Conservation (phyloP, 768 basidiomycete genomes). For the Agrocybe praecox region DNA sequence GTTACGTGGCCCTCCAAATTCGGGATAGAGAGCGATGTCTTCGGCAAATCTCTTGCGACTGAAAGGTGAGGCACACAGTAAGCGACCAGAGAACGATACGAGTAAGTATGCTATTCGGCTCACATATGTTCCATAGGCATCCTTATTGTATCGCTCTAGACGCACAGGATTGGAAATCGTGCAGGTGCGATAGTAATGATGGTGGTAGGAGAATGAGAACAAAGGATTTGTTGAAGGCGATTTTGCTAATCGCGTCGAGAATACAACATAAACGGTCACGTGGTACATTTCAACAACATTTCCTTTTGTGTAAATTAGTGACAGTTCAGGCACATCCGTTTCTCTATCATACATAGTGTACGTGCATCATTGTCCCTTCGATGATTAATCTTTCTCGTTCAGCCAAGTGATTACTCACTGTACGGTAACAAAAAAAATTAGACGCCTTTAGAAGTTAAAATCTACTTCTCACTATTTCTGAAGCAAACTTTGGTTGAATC, state of each 20-base stretch:
- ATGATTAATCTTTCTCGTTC: no score
- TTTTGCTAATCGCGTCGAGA: constrained; percentile 22
- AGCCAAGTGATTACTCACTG: no score
- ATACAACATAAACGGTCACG: constrained; percentile 24
- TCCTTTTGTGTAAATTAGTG: constrained; percentile 17
- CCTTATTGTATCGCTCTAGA: background rate
- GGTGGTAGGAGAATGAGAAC: background rate
- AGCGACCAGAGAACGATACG: background rate
- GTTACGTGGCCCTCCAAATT: constrained; percentile 26
- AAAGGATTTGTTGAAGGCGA: background rate
- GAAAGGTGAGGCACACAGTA: background rate
- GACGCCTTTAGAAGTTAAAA: no score
- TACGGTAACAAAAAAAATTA: no score
- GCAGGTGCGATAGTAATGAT: background rate
- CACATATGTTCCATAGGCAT: constrained; percentile 41
- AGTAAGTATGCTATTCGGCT: no score
- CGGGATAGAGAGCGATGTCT: constrained; percentile 34
- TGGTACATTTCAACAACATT: constrained; percentile 15
- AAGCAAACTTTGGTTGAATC: no score
- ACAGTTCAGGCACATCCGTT: no score
- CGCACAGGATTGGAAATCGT: background rate
- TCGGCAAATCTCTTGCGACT: constrained; percentile 35
- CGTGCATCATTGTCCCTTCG: no score
- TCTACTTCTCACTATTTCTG: no score
- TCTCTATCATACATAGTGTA: no score